phyloP scores from a whole-genome alignment of 345 rosid genomes.

The Hevea brasiliensis region DNA sequence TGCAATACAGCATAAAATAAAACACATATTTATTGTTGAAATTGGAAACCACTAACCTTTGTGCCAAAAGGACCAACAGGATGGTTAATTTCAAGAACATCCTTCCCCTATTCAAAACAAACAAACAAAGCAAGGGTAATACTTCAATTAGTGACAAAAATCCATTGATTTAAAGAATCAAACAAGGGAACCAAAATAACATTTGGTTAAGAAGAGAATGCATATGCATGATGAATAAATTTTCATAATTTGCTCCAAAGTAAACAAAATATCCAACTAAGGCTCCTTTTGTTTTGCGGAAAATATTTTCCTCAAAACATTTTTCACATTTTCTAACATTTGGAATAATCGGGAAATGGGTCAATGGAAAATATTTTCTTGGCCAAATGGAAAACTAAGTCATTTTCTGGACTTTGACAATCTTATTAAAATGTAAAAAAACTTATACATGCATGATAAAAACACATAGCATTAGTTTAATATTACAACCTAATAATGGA shows the following conservation, averaged over 20 bases:
- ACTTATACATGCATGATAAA: no score
- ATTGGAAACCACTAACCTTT: constrained; percentile 50
- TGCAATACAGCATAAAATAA: neutral
- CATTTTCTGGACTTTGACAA: no score
- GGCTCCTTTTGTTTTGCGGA: no score
- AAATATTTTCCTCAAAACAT: no score
- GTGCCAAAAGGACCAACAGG: constrained; percentile 93
- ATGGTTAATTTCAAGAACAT: constrained; percentile 60
- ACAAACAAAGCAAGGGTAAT: constrained; percentile 8
- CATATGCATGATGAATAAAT: neutral
- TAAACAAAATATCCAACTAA: neutral
- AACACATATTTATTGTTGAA: neutral
- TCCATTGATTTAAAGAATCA: neutral
- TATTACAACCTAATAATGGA: no score
- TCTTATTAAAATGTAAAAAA: no score
- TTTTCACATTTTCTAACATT: no score
- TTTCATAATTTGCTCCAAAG: neutral
- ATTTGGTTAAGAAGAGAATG: neutral
- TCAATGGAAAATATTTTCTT: no score
- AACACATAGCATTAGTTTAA: no score
- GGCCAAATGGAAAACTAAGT: no score
- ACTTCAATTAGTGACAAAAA: neutral
- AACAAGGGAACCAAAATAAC: neutral
- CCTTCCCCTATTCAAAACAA: constrained; percentile 55
- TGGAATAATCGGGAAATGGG: no score